These are phyloP conservation scores for Gynandropsis gynandra DNA, from an alignment of 345 rosid genomes.

Conservation along the genomic window DNA sequence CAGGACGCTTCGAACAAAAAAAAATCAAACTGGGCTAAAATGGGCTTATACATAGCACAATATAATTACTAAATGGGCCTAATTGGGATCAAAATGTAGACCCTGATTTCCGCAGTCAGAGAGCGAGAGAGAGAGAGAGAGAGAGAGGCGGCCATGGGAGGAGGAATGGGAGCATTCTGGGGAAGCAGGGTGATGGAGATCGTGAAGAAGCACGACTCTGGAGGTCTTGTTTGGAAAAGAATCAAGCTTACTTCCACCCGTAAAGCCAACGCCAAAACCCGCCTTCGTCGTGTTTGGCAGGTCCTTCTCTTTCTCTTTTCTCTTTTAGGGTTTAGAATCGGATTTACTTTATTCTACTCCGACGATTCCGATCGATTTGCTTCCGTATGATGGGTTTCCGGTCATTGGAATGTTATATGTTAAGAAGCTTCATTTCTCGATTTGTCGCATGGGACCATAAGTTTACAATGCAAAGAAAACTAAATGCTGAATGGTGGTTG, in stretches of 20 bases:
- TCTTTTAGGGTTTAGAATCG: constrained; percentile 20
- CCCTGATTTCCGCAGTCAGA: not conserved
- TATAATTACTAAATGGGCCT: not conserved
- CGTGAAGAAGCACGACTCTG: constrained; percentile 90
- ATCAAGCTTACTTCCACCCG: constrained; percentile 90
- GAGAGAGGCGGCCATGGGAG: constrained; percentile 29
- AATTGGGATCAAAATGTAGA: not conserved
- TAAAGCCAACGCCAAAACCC: constrained; percentile 93
- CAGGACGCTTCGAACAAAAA: too few relatives aligned
- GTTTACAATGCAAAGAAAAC: too few relatives aligned
- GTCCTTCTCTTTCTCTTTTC: constrained; percentile 25
- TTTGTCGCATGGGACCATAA: too few relatives aligned
- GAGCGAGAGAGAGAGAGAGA: not conserved
- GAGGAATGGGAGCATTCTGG: constrained; percentile 60
- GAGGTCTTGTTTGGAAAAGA: constrained; percentile 92
- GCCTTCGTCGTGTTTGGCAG: constrained; percentile 96
- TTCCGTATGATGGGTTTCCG: too few relatives aligned
- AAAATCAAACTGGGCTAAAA: too few relatives aligned
- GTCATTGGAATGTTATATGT: too few relatives aligned
- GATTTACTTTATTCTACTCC: too few relatives aligned
- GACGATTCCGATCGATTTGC: not conserved
- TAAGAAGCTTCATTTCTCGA: too few relatives aligned
- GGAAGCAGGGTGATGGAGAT: constrained; percentile 80
- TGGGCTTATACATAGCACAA: too few relatives aligned
- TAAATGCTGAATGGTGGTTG: too few relatives aligned